Base-by-base conservation (phyloP, 352 stramenopile genomes). In the Pythium volutum region DNA sequence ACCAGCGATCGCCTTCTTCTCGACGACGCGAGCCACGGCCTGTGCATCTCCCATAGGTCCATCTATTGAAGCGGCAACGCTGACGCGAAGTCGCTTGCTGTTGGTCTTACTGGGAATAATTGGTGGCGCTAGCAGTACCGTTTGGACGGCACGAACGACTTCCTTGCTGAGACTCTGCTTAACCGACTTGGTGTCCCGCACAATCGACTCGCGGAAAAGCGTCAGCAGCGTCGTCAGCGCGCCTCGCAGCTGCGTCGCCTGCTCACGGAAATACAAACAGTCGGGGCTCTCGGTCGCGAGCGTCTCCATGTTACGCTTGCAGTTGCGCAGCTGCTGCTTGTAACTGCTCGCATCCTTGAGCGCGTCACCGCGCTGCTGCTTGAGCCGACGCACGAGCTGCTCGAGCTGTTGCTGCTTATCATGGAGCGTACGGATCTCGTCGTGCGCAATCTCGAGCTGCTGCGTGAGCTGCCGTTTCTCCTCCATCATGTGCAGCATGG, bases 141-240 rank as follows among this genome's bases (percentile, higher is more conserved):
- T 39, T 22, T 68, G 65, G 3, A 72, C 33, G 8, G 55, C 23
- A 8, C 46, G 42, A 12, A 86, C 10, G 18, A 73, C 49, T 49
- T 87, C 79, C 34, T 86, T 89, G 58, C 79, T 88, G 12, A 86
- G 36, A 33, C 42, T 72, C 49, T 86, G 80, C 56, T 88, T 88
- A 2, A 63, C 51, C 6, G 77, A 82, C 50, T 89, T 89, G 10
- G 71, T 81, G 34, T 90, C 81, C 23, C 67, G 67, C 36, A 75
- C 26, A 33, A 90, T 68, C 2, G 75, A 63, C 23, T 87, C 81
- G 4, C 69, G 71, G 31, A 88, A 64, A 2, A 86, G 56, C 9
- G 59, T 47, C 1, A 88, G 27, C 8, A 90, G 38, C 14, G 48
- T 81, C 31, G 66, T 69, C 18, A 90, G 62, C 15, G 67, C 62